These are phyloP conservation scores for Geotrichum ghanense DNA, from an alignment of 805 yeast species.

Conservation along the genomic window DNA sequence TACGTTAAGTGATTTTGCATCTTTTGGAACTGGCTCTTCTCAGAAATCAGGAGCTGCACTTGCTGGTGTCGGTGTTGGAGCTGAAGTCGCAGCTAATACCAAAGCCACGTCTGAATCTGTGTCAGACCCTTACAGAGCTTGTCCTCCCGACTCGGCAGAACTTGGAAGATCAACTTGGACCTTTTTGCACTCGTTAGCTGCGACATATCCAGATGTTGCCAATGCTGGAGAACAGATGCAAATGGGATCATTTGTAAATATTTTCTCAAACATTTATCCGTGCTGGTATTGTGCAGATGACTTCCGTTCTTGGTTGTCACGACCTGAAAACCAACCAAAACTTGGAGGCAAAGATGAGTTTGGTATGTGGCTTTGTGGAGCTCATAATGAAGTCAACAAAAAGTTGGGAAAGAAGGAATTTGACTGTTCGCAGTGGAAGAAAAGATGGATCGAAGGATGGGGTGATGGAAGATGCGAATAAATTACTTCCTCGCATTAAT, in stretches of 20 bases:
- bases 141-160: constrained; percentile 79
- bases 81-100: constrained; percentile 11
- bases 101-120: constrained; percentile 12
- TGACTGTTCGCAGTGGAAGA: constrained; percentile 82
- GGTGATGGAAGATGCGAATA: constrained; percentile 45
- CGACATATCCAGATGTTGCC: constrained; percentile 72
- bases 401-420: constrained; percentile 79
- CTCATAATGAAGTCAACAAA: constrained; percentile 86
- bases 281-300: constrained; percentile 91
- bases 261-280: constrained; percentile 78
- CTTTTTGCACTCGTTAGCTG: constrained; percentile 79
- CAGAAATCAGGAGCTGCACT: constrained; percentile 16
- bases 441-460: constrained; percentile 96
- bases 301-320: constrained; percentile 49
- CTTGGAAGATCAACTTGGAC: constrained; percentile 91
- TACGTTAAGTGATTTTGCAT: background rate
- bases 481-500: constrained; percentile 2
- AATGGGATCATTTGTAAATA: constrained; percentile 52
- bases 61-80: constrained; percentile 8
- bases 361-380: constrained; percentile 87
- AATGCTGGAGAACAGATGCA: constrained; percentile 50
- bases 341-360: constrained; percentile 52
- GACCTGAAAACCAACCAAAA: constrained; percentile 34
- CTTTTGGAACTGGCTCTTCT: background rate
- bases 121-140: constrained; percentile 36